Conservation (phyloP, 441 rosid species). For the Melastoma candidum region DNA sequence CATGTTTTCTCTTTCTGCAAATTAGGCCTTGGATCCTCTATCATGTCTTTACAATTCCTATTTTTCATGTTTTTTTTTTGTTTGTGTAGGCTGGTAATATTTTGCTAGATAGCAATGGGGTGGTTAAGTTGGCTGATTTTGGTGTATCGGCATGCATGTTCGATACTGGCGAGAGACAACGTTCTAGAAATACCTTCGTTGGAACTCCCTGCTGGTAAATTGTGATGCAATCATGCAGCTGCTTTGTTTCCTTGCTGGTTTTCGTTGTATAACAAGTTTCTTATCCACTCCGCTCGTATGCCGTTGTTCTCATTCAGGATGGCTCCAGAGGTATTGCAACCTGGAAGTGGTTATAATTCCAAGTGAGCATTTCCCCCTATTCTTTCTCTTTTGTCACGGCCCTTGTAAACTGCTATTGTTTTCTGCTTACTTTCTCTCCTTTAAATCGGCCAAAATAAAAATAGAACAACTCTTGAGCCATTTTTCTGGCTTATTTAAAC, state of each 20-base stretch:
- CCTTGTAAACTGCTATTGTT: too few species aligned
- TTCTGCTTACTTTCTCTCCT: too few species aligned
- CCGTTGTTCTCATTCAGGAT: conserved; percentile 42
- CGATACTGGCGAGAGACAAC: conserved; percentile 92
- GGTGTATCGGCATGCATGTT: conserved; percentile 99
- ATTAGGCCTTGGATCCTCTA: conserved; percentile 3
- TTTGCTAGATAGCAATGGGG: conserved; percentile 67
- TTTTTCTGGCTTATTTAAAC: too few species aligned
- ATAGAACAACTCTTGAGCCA: too few species aligned
- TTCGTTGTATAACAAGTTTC: neutral
- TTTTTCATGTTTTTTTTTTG: too few species aligned
- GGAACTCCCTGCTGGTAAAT: conserved; percentile 98
- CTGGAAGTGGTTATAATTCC: conserved; percentile 92
- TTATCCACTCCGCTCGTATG: too few species aligned
- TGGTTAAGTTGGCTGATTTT: conserved; percentile 92
- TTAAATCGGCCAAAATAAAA: too few species aligned
- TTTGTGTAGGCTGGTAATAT: conserved; percentile 84
- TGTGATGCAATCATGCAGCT: conserved; percentile 1
- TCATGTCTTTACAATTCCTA: too few species aligned
- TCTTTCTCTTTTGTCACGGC: too few species aligned
- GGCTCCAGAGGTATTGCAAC: conserved; percentile 99
- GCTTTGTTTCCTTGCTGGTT: neutral
- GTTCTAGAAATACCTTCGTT: conserved; percentile 93
- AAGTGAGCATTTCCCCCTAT: conserved; percentile 46
- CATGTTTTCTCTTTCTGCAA: conserved; percentile 8